These are phyloP conservation scores for Fusarium papillatum DNA, from an alignment of 2,329 filamentous ascomycete genomes.

Conservation along the genomic window DNA sequence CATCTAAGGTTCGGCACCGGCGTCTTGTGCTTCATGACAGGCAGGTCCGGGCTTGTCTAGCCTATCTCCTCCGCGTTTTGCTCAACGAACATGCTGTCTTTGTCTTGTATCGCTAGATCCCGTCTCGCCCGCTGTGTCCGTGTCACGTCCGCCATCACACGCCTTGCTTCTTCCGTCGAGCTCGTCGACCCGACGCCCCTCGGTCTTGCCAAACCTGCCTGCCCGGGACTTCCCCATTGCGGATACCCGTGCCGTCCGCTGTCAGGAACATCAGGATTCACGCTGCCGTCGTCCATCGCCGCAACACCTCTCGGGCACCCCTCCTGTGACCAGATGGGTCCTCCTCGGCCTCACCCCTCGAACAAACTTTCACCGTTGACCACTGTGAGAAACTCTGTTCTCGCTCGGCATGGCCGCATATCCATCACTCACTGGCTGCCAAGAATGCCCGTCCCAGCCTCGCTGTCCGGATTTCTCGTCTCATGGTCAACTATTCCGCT, in stretches of 20 bases:
- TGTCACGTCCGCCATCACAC: constrained; percentile 15
- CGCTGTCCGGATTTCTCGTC: background rate
- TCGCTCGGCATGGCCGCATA: constrained; percentile 6
- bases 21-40: constrained; percentile 26
- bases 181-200: constrained; percentile 16
- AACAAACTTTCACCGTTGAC: constrained; percentile 34
- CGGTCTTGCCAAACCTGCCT: constrained; percentile 3
- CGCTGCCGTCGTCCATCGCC: background rate
- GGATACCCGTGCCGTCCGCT: constrained; percentile 1
- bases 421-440: background rate
- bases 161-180: constrained; percentile 38
- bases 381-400: constrained; percentile 30
- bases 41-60: constrained; percentile 22
- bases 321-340: background rate
- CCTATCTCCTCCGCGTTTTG: constrained; percentile 27
- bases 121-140: constrained; percentile 25
- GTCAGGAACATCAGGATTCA: background rate
- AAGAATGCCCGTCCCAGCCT: background rate
- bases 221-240: constrained; percentile 14
- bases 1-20: constrained; percentile 38
- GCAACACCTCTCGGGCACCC: constrained; percentile 11
- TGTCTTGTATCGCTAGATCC: constrained; percentile 34
- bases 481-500: background rate
- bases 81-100: constrained; percentile 14
- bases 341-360: constrained; percentile 6